Base-by-base conservation (phyloP, 2,329 filamentous ascomycete genomes). In the Biscogniauxia marginata region DNA sequence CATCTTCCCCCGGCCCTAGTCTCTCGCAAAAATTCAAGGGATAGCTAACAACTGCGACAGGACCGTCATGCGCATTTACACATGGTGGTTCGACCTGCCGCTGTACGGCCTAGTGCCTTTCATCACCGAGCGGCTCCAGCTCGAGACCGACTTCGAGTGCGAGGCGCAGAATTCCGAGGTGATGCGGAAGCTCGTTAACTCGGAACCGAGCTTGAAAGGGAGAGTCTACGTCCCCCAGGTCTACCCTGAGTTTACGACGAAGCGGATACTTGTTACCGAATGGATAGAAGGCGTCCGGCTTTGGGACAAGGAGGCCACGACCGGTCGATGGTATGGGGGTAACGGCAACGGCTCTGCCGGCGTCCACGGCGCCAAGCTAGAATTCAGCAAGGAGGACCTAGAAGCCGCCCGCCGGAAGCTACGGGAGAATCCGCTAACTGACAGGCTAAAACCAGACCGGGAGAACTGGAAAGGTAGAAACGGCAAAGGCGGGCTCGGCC, bases 241-340 rank as follows among this genome's bases (percentile, higher is more conserved):
- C 8, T 93, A 96, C 71, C 80, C 86, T 3, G 91, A 96, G 58
- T 82, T 97, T 23, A 92, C 86, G 52, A 92, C 89, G 16, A 89
- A 81, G 69, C 84, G 95, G 39, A 86, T 99, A 49, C 88, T 99
- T 78, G 96, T 93, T 0, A 92, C 93, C 0, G 95, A 99, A 72
- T 99, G 95, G 95, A 96, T 99, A 57, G 95, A 99, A 74, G 95
- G 95, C 6, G 86, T 96, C 2, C 84, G 93, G 1, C 79, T 99
- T 2, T 96, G 93, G 91, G 93, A 98, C 67, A 96, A 96, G 71
- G 86, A 90, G 55, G 82, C 88, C 52, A 87, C 97, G 69, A 89
- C 85, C 0, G 81, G 82, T 2, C 79, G 83, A 4, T 98, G 95
- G 93, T 76, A 86, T 39, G 93, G 92, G 20, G 89, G 90, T 6